These are phyloP conservation scores for Aquilaria agallochum DNA, from an alignment of 441 rosid species.

Conservation along the genomic window DNA sequence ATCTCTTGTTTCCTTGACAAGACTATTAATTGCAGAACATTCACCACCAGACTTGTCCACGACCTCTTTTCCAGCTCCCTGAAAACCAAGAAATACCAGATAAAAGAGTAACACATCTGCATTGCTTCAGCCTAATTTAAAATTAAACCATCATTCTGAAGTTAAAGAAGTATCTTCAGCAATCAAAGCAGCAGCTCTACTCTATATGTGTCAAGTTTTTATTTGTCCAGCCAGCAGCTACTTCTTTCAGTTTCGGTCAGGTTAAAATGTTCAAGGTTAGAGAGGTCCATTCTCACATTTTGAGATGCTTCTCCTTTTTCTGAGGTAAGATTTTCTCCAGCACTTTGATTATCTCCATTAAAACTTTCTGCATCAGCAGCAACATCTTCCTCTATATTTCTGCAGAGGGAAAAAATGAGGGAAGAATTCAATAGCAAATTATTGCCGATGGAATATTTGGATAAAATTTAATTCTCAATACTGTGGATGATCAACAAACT, in stretches of 20 bases:
- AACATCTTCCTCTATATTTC: constrained; percentile 58
- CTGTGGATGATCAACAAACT: not conserved
- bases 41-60: constrained; percentile 41
- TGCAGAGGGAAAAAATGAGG: constrained; percentile 25
- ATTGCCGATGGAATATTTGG: not conserved
- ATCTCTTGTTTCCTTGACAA: constrained; percentile 43
- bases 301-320: constrained; percentile 46
- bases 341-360: constrained; percentile 48
- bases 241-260: not conserved
- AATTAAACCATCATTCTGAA: constrained; percentile 9
- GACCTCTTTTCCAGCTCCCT: constrained; percentile 57
- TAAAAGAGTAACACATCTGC: constrained; percentile 4
- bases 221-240: not conserved
- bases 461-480: not conserved
- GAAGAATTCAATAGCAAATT: constrained; percentile 2
- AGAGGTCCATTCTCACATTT: constrained; percentile 35
- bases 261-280: constrained; percentile 9
- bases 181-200: too few relatives aligned
- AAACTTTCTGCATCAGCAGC: constrained; percentile 44
- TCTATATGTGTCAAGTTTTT: not conserved
- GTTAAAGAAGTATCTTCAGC: too few relatives aligned
- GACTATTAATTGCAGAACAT: constrained; percentile 37
- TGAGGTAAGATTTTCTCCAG: constrained; percentile 39
- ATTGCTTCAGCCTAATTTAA: constrained; percentile 2
- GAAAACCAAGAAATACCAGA: constrained; percentile 27